A percentile compares a stretch with the other conserved stretches of the same genome.
Evolutionary conservation across 2,329 filamentous ascomycete genomes (phyloP).

Genomic region (Phaeophleospora eucalypticola): DNA sequence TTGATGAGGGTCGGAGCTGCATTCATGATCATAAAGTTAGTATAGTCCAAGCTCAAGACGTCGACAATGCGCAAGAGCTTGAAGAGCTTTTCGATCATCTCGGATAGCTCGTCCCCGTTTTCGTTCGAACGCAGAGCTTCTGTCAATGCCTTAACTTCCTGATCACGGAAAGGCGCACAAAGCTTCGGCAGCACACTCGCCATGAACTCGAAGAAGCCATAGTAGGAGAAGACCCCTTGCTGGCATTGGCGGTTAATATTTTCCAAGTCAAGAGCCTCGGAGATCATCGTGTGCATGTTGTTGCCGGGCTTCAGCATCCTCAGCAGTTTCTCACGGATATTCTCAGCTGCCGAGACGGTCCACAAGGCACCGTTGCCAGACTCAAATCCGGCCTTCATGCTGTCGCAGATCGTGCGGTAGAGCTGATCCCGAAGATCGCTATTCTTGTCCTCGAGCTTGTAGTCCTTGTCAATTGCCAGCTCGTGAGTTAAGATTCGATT

Average conservation of each 20-base stretch:
- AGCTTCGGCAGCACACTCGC: conserved; percentile 70
- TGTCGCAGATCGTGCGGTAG: conserved; percentile 56
- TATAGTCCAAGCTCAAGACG: conserved; percentile 73
- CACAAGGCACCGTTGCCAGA: conserved; percentile 62
- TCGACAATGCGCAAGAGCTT: conserved; percentile 72
- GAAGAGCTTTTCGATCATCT: conserved; percentile 72
- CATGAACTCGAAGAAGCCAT: conserved; percentile 75
- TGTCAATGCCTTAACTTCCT: conserved; percentile 65
- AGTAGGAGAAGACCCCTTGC: conserved; percentile 72
- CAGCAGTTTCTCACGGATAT: conserved; percentile 67
- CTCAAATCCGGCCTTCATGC: conserved; percentile 61
- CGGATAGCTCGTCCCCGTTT: conserved; percentile 47
- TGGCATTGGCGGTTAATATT: conserved; percentile 65
- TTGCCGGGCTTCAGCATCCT: conserved; percentile 67
- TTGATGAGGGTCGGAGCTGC: conserved; percentile 68
- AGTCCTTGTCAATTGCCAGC: conserved; percentile 73
- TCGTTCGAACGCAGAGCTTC: conserved; percentile 46
- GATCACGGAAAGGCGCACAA: conserved; percentile 76
- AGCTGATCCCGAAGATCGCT: conserved; percentile 56
- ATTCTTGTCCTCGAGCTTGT: conserved; percentile 61
- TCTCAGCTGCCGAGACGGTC: conserved; percentile 66
- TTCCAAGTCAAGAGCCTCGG: conserved; percentile 70
- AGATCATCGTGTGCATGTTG: conserved; percentile 69
- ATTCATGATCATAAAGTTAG: conserved; percentile 72
- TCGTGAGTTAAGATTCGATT: conserved; percentile 76